These are phyloP conservation scores for Russula virescens DNA, from an alignment of 768 basidiomycete species.

Conservation along the genomic window DNA sequence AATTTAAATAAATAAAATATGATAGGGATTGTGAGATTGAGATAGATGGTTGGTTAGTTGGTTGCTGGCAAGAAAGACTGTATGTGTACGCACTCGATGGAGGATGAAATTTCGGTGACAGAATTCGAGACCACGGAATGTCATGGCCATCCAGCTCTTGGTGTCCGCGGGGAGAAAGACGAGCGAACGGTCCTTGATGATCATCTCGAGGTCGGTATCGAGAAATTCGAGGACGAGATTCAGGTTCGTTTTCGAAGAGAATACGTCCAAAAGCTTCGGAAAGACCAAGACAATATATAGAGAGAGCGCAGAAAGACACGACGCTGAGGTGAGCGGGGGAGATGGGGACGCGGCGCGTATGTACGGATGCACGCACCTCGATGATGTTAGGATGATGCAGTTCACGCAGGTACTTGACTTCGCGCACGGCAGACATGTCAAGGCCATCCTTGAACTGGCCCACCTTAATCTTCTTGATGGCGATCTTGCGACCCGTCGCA, in stretches of 20 bases:
- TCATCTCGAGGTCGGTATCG: constrained; percentile 92
- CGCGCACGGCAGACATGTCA: constrained; percentile 97
- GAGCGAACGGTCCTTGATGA: constrained; percentile 89
- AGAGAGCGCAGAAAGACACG: not conserved
- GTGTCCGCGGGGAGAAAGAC: constrained; percentile 94
- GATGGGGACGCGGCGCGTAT: not conserved
- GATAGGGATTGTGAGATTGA: too few relatives aligned
- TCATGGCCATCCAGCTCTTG: constrained; percentile 99
- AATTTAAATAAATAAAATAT: too few relatives aligned
- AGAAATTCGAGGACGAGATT: constrained; percentile 97
- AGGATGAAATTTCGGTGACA: constrained; percentile 93
- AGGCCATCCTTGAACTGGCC: constrained; percentile 97
- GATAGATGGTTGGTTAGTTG: too few relatives aligned
- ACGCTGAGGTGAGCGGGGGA: not conserved
- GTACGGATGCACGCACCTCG: constrained; percentile 49
- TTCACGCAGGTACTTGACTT: constrained; percentile 96
- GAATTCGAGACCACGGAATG: constrained; percentile 94
- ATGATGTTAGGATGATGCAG: constrained; percentile 93
- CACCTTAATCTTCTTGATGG: constrained; percentile 98
- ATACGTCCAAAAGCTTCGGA: constrained; percentile 86
- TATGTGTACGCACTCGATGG: constrained; percentile 64
- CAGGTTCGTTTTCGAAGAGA: constrained; percentile 92
- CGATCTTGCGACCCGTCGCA: constrained; percentile 74
- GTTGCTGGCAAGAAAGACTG: too few relatives aligned
- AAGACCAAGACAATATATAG: not conserved